Evolutionary conservation across 2,329 filamentous ascomycete genomes (phyloP).

Genomic region (Madurella mycetomatis): DNA sequence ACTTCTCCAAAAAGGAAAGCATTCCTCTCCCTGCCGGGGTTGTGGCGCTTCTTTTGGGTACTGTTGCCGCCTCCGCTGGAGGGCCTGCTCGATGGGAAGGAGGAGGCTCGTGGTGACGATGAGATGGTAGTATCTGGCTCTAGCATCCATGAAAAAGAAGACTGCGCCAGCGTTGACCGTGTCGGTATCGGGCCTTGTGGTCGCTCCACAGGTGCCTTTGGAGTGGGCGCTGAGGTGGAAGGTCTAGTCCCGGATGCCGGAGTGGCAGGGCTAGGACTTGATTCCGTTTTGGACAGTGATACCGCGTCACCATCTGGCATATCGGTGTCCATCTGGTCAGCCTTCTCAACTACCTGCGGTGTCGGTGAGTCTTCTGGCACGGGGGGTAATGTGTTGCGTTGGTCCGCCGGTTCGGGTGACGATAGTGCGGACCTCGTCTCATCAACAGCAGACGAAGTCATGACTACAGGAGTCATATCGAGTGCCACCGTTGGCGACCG

Average conservation of each 20-base stretch:
- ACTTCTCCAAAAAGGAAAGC: constrained; percentile 58
- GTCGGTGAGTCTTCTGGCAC: constrained; percentile 19
- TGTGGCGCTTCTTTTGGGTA: constrained; percentile 35
- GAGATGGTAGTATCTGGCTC: constrained; percentile 46
- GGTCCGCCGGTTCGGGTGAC: constrained; percentile 13
- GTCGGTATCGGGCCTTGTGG: constrained; percentile 48
- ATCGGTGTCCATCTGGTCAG: constrained; percentile 29
- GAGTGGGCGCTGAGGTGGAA: constrained; percentile 16
- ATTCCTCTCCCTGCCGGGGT: constrained; percentile 49
- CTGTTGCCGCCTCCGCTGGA: constrained; percentile 30
- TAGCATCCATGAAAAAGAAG: constrained; percentile 77
- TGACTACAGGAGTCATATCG: constrained; percentile 27
- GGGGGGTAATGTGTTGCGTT: constrained; percentile 7
- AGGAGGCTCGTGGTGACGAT: constrained; percentile 17
- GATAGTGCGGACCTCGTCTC: constrained; percentile 23
- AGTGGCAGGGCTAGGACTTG: background rate
- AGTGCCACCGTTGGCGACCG: constrained; percentile 26
- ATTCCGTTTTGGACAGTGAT: constrained; percentile 7
- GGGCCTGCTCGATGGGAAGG: constrained; percentile 18
- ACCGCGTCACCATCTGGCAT: constrained; percentile 7
- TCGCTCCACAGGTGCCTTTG: constrained; percentile 15
- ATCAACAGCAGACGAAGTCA: constrained; percentile 26
- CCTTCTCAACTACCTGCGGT: constrained; percentile 11
- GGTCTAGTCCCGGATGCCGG: background rate
- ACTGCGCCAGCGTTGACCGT: constrained; percentile 65